A percentile compares a stretch with the other conserved stretches of the same genome.
Evolutionary conservation across 2,329 filamentous ascomycete species (phyloP).

Genomic region (Thelonectria blattea): DNA sequence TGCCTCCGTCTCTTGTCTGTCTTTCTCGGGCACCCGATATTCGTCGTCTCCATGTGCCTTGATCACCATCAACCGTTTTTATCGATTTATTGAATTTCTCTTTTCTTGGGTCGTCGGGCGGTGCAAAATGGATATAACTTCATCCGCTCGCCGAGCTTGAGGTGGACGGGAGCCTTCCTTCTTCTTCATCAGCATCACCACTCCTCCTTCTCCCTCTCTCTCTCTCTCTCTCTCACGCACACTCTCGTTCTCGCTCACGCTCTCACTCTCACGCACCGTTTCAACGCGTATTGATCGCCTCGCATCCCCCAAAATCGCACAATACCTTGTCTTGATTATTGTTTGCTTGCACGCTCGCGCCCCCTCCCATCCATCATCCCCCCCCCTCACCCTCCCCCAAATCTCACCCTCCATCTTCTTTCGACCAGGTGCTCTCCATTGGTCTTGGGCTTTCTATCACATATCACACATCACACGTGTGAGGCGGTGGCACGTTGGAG

Average conservation of each 20-base stretch:
- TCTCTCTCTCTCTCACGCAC: neutral
- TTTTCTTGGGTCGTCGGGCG: neutral
- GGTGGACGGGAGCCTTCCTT: neutral
- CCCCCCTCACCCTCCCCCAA: neutral
- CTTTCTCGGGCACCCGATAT: neutral
- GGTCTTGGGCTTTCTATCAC: neutral
- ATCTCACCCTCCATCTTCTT: neutral
- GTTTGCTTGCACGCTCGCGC: neutral
- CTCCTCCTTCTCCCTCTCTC: neutral
- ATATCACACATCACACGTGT: neutral
- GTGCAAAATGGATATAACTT: constrained; percentile 31
- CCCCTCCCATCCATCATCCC: neutral
- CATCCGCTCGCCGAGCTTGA: constrained; percentile 15
- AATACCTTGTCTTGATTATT: neutral
- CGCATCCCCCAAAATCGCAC: no score
- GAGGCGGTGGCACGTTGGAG: neutral
- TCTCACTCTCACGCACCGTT: neutral
- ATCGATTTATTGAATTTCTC: no score
- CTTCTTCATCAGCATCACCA: neutral
- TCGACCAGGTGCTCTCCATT: neutral
- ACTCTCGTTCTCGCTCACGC: no score
- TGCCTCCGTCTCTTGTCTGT: neutral
- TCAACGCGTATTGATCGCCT: neutral
- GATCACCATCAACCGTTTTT: no score
- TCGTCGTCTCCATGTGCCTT: no score